Percentiles rank a stretch among this genome's conserved stretches.
These are phyloP conservation scores for Pleoardoris graminearum DNA, from an alignment of 2,329 filamentous ascomycete species.

Conservation along the genomic window DNA sequence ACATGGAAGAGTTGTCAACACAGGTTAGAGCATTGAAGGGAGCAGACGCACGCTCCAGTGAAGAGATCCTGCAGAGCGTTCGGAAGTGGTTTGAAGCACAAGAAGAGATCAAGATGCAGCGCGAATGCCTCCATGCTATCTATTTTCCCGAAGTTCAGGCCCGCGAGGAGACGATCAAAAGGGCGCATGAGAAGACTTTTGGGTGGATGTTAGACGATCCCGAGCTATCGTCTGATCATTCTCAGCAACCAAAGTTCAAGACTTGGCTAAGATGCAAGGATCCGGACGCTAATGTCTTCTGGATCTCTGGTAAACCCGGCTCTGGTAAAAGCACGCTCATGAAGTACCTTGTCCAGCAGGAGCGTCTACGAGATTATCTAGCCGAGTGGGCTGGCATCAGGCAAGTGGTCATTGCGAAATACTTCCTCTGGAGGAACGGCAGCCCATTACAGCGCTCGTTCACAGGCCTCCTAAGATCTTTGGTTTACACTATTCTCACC, in stretches of 20 bases:
- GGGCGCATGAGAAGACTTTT: conserved; percentile 14
- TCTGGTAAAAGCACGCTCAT: conserved; percentile 42
- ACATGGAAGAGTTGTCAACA: conserved; percentile 3
- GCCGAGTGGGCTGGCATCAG: conserved; percentile 15
- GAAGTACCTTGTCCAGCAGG: conserved; percentile 28
- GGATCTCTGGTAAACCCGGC: conserved; percentile 41
- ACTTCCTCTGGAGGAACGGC: conserved; percentile 37
- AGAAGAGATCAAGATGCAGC: neutral
- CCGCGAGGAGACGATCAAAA: conserved; percentile 3
- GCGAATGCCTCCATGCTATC: conserved; percentile 9
- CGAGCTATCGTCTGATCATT: neutral
- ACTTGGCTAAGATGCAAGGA: neutral
- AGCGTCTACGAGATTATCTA: conserved; percentile 11
- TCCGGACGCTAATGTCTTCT: conserved; percentile 37
- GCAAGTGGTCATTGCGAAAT: conserved; percentile 13
- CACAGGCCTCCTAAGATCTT: conserved; percentile 27
- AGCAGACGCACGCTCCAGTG: no score
- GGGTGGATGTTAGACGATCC: conserved; percentile 11
- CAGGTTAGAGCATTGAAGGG: neutral
- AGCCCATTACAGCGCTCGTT: conserved; percentile 23
- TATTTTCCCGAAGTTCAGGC: conserved; percentile 7
- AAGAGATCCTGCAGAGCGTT: neutral
- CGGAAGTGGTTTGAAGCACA: conserved; percentile 8
- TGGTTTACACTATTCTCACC: conserved; percentile 22
- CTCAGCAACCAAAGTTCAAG: neutral